These are phyloP conservation scores for Acer saccharum DNA, from an alignment of 345 rosid genomes.

Conservation along the genomic window DNA sequence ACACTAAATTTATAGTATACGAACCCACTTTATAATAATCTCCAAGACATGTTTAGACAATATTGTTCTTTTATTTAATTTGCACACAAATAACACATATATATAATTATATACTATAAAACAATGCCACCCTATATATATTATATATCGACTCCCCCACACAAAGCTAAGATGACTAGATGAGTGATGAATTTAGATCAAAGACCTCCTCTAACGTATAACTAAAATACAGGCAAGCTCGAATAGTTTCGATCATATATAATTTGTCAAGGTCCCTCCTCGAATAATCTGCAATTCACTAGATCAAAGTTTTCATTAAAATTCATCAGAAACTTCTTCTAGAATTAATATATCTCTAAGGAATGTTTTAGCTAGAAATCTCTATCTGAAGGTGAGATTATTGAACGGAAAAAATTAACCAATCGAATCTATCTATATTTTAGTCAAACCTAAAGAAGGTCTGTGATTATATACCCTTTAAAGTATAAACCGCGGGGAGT, in stretches of 20 bases:
- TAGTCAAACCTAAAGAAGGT: background rate
- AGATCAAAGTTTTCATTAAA: too few relatives aligned
- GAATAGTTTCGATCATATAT: background rate
- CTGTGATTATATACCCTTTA: background rate
- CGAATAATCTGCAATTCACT: background rate
- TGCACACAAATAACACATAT: background rate
- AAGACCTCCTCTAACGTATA: background rate
- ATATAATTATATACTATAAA: too few relatives aligned
- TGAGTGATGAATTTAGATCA: background rate
- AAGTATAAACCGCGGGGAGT: slow-evolving; percentile 18
- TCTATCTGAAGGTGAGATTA: background rate
- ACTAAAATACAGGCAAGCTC: background rate
- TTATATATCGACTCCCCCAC: background rate
- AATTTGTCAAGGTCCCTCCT: background rate
- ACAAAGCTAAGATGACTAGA: background rate
- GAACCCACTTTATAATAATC: too few relatives aligned
- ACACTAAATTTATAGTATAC: background rate
- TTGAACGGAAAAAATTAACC: too few relatives aligned
- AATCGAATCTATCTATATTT: background rate
- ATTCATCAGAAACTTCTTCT: background rate
- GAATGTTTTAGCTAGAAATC: background rate
- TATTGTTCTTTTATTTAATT: too few relatives aligned
- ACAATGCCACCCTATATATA: too few relatives aligned
- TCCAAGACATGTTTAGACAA: background rate
- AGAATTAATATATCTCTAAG: background rate